Evolutionary conservation across 2,329 filamentous ascomycete species (phyloP).

Genomic region (Ceratocystis variospora): DNA sequence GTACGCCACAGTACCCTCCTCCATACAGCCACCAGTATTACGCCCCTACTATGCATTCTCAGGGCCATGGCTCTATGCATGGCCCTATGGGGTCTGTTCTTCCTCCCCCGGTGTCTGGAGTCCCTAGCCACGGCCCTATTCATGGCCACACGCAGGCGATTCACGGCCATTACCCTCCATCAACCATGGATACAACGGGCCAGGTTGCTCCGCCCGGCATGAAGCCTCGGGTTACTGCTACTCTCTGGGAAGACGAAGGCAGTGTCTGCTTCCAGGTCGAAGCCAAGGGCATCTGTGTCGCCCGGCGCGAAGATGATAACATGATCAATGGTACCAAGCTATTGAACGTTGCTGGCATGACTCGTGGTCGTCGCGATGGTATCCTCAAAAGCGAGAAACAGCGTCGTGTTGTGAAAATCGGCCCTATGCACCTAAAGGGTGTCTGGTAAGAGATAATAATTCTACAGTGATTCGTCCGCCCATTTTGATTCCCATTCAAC

Average conservation of each 20-base stretch:
- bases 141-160: conserved; percentile 44
- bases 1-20: conserved; percentile 51
- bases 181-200: conserved; percentile 66
- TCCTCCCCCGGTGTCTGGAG: conserved; percentile 41
- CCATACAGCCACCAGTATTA: conserved; percentile 60
- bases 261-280: conserved; percentile 97
- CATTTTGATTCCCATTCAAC: conserved; percentile 18
- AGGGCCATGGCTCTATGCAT: conserved; percentile 54
- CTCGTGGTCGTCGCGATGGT: conserved; percentile 81
- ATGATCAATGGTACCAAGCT: conserved; percentile 99
- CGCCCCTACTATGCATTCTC: conserved; percentile 63
- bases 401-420: conserved; percentile 94
- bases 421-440: conserved; percentile 96
- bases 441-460: conserved; percentile 60
- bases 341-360: conserved; percentile 96
- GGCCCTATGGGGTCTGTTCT: conserved; percentile 61
- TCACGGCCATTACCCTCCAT: conserved; percentile 43
- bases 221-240: conserved; percentile 93
- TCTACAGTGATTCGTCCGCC: background rate
- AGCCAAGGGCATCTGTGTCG: conserved; percentile 89
- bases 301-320: conserved; percentile 89
- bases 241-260: conserved; percentile 95
- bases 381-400: conserved; percentile 97
- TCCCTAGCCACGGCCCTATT: conserved; percentile 27
- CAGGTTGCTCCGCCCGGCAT: conserved; percentile 85